Evolutionary conservation across 225 moss, liverwort and hornwort species (phyloP).

Genomic region (Pseudoscleropodium purum): DNA sequence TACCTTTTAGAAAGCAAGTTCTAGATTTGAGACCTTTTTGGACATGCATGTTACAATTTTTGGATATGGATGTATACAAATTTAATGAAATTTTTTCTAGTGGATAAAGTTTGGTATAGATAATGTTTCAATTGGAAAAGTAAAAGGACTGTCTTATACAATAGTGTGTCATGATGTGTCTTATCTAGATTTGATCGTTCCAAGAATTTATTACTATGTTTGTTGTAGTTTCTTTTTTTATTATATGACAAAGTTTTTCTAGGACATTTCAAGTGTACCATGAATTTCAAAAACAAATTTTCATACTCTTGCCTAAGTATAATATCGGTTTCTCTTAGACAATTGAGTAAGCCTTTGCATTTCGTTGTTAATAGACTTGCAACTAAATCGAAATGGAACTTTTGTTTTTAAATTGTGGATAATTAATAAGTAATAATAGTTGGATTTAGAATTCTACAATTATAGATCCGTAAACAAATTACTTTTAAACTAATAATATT

Average conservation of each 20-base stretch:
- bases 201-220: not conserved
- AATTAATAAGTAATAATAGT: not conserved
- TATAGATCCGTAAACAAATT: not conserved
- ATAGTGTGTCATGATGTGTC: fast-evolving
- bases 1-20: not conserved
- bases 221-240: fast-evolving
- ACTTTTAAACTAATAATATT: not conserved
- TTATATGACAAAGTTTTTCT: not conserved
- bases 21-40: not conserved
- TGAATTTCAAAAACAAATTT: not conserved
- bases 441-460: not conserved
- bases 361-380: too few relatives aligned
- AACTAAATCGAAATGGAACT: too few relatives aligned
- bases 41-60: not conserved
- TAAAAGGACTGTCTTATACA: fast-evolving
- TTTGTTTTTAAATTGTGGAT: not conserved
- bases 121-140: not conserved
- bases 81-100: not conserved
- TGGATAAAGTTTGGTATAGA: not conserved
- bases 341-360: fast-evolving
- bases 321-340: fast-evolving
- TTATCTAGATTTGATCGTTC: fast-evolving
- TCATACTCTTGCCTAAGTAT: not conserved
- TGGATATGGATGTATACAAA: fast-evolving
- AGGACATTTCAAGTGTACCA: not conserved